Evolutionary conservation across 495 filamentous ascomycete genomes (phyloP), one percentile per base, ranked within the genome.

Genomic region (Daldinia concentrica): DNA sequence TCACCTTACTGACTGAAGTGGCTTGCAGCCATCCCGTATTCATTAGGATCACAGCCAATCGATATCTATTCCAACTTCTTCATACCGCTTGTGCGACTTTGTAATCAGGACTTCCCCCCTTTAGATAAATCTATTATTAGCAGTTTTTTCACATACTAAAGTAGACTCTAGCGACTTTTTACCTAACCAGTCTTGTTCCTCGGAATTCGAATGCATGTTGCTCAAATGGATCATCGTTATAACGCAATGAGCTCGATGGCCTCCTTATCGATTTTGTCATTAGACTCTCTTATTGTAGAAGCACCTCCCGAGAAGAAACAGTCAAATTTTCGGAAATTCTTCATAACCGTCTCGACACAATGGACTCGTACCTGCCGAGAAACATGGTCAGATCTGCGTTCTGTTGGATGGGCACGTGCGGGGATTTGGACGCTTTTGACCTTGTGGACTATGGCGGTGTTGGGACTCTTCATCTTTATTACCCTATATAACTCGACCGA

Each of bases 351-450:
- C 2, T 67, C 26, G 17, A 61, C 22, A 34, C 32, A 61, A n/a
- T 61, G 34, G 17, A 45, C 32, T 15, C 8, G 4, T 0, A 5
- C 41, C 30, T 48, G 11, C 17, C 45, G 50, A 67, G 26, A 52
- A 56, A 58, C 15, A 17, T 29, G 2, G 14, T 27, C 15, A 15
- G 51, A 62, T 34, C 4, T 57, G 6, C 30, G 27, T 8, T 50
- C 58, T 22, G 29, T 68, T 41, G 39, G 30, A 39, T 68, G 66
- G 66, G 32, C 37, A 22, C 66, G 59, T 1, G 43, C 6, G 6
- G 58, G 58, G 6, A 37, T 12, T 14, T 63, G 37, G 66, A 15
- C 29, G 4, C n/a, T 37, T 50, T 63, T 48, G 15, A 12, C 29
- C 11, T 19, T 55, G 3, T 67, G 57, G 64, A 45, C 24, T 55